Conservation (phyloP, 169 alveolate genomes). For the Perkinsus chesapeaki region DNA sequence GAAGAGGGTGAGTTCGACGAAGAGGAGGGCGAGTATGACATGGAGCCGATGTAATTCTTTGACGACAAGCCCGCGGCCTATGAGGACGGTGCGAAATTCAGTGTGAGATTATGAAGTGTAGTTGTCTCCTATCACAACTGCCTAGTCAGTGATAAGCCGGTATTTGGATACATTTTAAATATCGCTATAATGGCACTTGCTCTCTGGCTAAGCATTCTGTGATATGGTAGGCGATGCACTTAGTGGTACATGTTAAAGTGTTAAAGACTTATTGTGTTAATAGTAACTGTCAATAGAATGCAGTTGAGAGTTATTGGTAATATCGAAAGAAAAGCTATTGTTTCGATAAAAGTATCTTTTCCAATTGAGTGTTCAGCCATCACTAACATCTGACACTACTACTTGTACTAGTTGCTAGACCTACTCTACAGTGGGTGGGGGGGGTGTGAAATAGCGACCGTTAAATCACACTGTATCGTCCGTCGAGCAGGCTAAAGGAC, state of each 20-base stretch:
- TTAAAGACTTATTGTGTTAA: neutral
- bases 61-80: neutral
- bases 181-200: neutral
- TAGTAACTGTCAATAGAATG: neutral
- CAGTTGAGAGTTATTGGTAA: too few relatives aligned
- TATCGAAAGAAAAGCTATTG: too few relatives aligned
- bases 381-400: too few relatives aligned
- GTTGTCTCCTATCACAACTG: neutral
- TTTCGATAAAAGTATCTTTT: too few relatives aligned
- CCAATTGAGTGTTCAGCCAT: too few relatives aligned
- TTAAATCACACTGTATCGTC: too few relatives aligned
- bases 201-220: neutral
- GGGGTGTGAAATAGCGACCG: too few relatives aligned
- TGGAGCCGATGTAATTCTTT: neutral
- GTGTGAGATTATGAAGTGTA: neutral
- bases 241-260: neutral
- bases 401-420: too few relatives aligned
- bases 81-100: neutral
- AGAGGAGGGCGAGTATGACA: constrained; percentile 31
- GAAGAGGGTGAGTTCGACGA: constrained; percentile 53
- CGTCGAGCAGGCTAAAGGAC: too few relatives aligned
- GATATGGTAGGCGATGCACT: neutral
- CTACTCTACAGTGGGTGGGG: too few relatives aligned
- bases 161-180: neutral
- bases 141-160: neutral